Percentiles rank a stretch among this genome's conserved stretches.
Evolutionary conservation across 352 stramenopile species (phyloP).

Genomic region (Phytophthora hybrid): DNA sequence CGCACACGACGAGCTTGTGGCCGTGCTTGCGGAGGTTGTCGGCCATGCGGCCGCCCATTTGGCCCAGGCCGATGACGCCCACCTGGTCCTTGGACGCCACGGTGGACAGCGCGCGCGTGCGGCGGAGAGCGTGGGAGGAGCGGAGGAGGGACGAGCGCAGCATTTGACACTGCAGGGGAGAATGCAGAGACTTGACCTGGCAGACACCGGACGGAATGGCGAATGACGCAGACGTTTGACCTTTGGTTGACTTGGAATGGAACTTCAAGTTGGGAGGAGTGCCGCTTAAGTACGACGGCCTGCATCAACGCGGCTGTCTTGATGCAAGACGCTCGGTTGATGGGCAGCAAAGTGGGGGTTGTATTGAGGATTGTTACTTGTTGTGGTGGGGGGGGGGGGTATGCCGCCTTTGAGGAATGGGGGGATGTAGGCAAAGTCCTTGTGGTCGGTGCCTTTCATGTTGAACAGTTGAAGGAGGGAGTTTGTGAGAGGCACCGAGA

Average conservation of each 20-base stretch:
- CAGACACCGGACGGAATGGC: background rate
- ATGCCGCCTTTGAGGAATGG: too few species aligned
- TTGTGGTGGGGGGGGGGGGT: too few species aligned
- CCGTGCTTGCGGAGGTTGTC: conserved; percentile 79
- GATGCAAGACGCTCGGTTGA: background rate
- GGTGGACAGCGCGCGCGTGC: background rate
- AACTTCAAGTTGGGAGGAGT: background rate
- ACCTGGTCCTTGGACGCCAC: conserved; percentile 1
- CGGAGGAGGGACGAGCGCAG: background rate
- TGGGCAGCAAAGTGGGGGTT: background rate
- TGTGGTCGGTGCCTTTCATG: too few species aligned
- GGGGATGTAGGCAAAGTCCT: conserved; percentile 86
- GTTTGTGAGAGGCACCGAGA: conserved; percentile 71
- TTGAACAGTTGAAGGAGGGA: conserved; percentile 72
- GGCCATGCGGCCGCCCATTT: conserved; percentile 96
- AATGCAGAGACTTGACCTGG: too few species aligned
- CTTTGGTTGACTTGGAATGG: background rate
- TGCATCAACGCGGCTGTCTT: background rate
- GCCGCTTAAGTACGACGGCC: background rate
- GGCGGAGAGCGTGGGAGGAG: background rate
- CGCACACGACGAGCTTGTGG: conserved; percentile 80
- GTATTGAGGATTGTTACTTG: too few species aligned
- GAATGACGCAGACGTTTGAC: background rate
- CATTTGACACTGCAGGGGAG: too few species aligned
- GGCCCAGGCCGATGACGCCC: conserved; percentile 84